Evolutionary conservation across 345 rosid species (phyloP).

Genomic region (Eucalyptus virginea): DNA sequence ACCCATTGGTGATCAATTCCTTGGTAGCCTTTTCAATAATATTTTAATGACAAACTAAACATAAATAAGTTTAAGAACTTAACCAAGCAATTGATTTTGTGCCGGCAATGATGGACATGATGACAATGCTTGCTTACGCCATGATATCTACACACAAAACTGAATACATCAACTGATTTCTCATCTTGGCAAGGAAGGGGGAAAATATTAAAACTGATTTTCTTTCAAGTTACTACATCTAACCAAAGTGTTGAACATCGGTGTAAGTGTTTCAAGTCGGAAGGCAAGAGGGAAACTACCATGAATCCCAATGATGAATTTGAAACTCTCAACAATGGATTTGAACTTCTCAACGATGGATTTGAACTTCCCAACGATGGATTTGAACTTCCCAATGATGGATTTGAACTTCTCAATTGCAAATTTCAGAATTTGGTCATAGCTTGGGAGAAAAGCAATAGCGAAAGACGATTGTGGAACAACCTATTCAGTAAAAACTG

Average conservation of each 20-base stretch:
- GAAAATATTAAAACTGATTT: too few relatives aligned
- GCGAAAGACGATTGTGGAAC: constrained; percentile 31
- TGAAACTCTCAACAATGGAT: too few relatives aligned
- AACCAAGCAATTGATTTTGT: not conserved
- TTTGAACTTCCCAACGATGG: not conserved
- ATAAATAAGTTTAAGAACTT: not conserved
- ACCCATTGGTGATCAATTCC: not conserved
- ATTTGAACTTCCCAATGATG: not conserved
- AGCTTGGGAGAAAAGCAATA: constrained; percentile 64
- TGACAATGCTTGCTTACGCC: not conserved
- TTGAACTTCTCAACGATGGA: not conserved
- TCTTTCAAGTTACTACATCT: too few relatives aligned
- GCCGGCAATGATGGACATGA: not conserved
- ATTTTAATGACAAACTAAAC: too few relatives aligned
- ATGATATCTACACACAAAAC: too few relatives aligned
- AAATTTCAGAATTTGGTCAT: too few relatives aligned
- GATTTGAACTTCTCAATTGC: not conserved
- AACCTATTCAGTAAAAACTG: constrained; percentile 27
- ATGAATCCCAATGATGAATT: constrained; percentile 7
- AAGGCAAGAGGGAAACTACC: too few relatives aligned
- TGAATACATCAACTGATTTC: too few relatives aligned
- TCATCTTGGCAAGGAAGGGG: too few relatives aligned
- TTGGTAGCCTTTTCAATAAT: not conserved
- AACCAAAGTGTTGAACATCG: too few relatives aligned
- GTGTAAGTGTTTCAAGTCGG: not conserved